phyloP scores from a whole-genome alignment of 495 filamentous ascomycete genomes.

The Penicillium simplicissimum region DNA sequence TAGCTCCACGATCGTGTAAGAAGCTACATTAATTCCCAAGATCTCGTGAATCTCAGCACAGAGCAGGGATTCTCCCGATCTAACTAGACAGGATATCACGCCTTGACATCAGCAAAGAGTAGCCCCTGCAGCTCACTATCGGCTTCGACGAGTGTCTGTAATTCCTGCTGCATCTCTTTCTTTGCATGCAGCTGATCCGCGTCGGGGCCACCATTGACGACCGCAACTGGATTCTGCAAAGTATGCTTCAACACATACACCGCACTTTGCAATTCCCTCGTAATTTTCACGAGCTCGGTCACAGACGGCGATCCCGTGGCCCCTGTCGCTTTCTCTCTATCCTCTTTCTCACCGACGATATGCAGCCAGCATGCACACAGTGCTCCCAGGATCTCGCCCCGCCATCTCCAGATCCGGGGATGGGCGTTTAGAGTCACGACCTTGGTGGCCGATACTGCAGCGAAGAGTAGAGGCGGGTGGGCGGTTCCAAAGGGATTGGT shows the following conservation, averaged over 20 bases:
- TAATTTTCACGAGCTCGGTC: conserved; percentile 33
- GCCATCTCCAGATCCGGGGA: conserved; percentile 65
- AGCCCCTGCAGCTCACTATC: conserved; percentile 37
- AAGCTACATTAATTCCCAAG: neutral
- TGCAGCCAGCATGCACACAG: conserved; percentile 68
- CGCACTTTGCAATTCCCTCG: conserved; percentile 47
- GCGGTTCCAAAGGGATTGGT: conserved; percentile 68
- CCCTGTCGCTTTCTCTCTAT: conserved; percentile 13
- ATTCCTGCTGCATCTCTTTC: conserved; percentile 32
- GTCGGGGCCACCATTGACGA: conserved; percentile 13
- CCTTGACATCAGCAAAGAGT: conserved; percentile 22
- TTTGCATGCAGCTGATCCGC: conserved; percentile 25
- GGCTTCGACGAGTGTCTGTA: conserved; percentile 38
- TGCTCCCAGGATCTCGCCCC: conserved; percentile 67
- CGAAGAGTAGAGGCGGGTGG: conserved; percentile 53
- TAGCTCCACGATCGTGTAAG: neutral
- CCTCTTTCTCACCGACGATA: conserved; percentile 45
- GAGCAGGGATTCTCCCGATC: neutral
- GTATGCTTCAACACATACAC: conserved; percentile 41
- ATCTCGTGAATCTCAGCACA: neutral
- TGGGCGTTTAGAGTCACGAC: conserved; percentile 68
- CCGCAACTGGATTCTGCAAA: conserved; percentile 30
- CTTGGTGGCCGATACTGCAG: conserved; percentile 55
- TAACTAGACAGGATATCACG: conserved; percentile 6
- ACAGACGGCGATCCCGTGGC: neutral